These are phyloP conservation scores for Ustilago cynodontis DNA, from an alignment of 1,284 basidiomycete genomes.

Conservation along the genomic window DNA sequence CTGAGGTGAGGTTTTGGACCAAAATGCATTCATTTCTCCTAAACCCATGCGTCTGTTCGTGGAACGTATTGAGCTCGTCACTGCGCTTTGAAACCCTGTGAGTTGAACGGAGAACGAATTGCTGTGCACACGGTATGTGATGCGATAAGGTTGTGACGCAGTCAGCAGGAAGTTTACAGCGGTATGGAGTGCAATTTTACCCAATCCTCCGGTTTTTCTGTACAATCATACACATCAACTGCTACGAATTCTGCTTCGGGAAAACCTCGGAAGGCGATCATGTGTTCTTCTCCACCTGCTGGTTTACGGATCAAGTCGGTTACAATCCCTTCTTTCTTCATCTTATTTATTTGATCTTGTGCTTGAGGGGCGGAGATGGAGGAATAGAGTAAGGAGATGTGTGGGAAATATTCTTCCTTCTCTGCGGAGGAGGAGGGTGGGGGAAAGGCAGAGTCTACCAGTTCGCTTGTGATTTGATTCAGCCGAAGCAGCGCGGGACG, in stretches of 20 bases:
- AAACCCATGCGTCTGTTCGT: no score
- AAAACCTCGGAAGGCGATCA: conserved; percentile 12
- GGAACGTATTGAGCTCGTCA: no score
- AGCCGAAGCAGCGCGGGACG: conserved; percentile 4
- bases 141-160: no score
- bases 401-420: conserved; percentile 35
- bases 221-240: conserved; percentile 39
- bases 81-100: no score
- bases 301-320: background rate
- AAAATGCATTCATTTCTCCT: conserved; percentile 7
- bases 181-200: conserved; percentile 18
- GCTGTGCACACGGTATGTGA: no score
- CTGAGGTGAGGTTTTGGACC: background rate
- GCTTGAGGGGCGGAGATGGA: conserved; percentile 22
- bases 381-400: conserved; percentile 50
- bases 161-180: background rate
- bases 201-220: conserved; percentile 29
- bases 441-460: conserved; percentile 13
- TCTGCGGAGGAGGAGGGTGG: conserved; percentile 3
- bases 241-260: conserved; percentile 10
- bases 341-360: conserved; percentile 15
- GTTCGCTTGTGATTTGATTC: conserved; percentile 10
- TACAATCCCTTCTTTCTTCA: conserved; percentile 11
- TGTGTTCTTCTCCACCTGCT: background rate
- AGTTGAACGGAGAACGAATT: no score